These are phyloP conservation scores for Fusarium sp. DNA, from an alignment of 2,329 filamentous ascomycete species.

Conservation along the genomic window DNA sequence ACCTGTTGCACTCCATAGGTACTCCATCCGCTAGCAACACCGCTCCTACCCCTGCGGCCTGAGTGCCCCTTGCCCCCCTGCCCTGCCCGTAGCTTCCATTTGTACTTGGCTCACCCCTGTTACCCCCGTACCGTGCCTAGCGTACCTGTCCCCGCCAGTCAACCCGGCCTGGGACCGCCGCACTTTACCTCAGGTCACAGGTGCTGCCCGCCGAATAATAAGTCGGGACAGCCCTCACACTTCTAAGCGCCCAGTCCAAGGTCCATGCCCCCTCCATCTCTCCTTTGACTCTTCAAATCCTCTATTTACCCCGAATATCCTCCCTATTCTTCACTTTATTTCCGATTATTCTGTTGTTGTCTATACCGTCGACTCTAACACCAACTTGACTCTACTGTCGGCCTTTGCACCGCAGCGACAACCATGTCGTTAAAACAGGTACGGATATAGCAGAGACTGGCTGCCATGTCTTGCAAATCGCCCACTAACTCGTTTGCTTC, in stretches of 20 bases:
- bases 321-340: slow-evolving; percentile 24
- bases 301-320: slow-evolving; percentile 35
- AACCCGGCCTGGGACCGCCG: slow-evolving; percentile 15
- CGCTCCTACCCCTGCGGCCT: slow-evolving; percentile 23
- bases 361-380: slow-evolving; percentile 11
- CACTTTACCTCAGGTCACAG: slow-evolving; percentile 39
- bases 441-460: slow-evolving; percentile 40
- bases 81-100: neutral
- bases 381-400: slow-evolving; percentile 33
- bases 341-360: slow-evolving; percentile 7
- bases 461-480: slow-evolving; percentile 14
- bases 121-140: slow-evolving; percentile 45
- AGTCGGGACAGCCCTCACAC: slow-evolving; percentile 45
- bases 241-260: slow-evolving; percentile 46
- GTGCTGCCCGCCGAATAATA: slow-evolving; percentile 47
- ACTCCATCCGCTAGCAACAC: slow-evolving; percentile 38
- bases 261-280: slow-evolving; percentile 33
- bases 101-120: slow-evolving; percentile 26
- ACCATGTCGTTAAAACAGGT: slow-evolving; percentile 74
- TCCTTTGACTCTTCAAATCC: slow-evolving; percentile 36
- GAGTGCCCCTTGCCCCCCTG: slow-evolving; percentile 26
- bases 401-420: slow-evolving; percentile 46
- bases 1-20: slow-evolving; percentile 33
- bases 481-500: slow-evolving; percentile 31
- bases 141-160: slow-evolving; percentile 38